Base-by-base conservation (phyloP, 805 yeast species). In the Candida pini region DNA sequence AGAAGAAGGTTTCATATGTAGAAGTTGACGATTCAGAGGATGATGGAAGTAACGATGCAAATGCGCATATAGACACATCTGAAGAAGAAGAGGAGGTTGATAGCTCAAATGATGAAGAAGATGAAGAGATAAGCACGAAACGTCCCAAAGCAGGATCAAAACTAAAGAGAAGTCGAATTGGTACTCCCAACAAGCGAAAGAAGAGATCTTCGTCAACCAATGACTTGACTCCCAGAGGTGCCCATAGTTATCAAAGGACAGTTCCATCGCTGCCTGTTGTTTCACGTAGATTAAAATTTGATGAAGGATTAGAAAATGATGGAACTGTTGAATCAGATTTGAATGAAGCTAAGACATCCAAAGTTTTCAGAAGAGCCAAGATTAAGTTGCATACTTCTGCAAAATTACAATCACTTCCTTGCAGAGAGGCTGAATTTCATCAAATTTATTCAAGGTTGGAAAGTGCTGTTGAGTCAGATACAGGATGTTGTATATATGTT, bases 401-500 rank as follows among this genome's bases (percentile, higher is more conserved):
- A 3, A 67, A 64, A 46, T 54, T 70, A 31, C 65, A 62, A 35
- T 56, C 78, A 1, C 63, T 90, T 24, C 96, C 96, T 0, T 88
- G 97, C 38, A 70, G 98, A 35, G 97, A 87, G 43, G 71, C 73
- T 15, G 95, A 92, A 54, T 88, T 81, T 52, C 73, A 78, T 8
- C 72, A 78, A 36, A 63, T 92, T 4, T 85, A 78, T 54, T 53
- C 73, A 28, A 75, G 77, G 27, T 55, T 92, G 4, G 88, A 87
- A 47, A 68, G 76, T 29, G 83, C 95, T 0, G 73, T 90, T 22
- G 68, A 68, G 30, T 71, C 80, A 12, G 73, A 74, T 27, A 71
- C 81, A 1, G 97, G 97, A 0, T 73, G 89, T 6, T 86, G 96
- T 45, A 60, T 92, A 5, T 92, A 89, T 53, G 78, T 92, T 9